These are phyloP conservation scores for Termitomyces bulborhizus DNA, from an alignment of 768 basidiomycete genomes.

Conservation along the genomic window DNA sequence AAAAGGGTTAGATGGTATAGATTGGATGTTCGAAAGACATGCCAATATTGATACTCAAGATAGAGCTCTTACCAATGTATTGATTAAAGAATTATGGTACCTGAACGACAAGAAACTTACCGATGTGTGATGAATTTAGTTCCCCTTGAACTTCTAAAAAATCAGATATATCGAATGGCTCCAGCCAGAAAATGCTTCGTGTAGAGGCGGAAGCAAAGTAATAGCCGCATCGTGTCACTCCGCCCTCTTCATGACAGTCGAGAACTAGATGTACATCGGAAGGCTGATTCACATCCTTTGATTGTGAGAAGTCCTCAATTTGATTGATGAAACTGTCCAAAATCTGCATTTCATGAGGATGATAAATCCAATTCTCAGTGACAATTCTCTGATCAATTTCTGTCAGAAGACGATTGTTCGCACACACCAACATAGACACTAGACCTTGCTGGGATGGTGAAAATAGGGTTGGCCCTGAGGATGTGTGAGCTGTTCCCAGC, in stretches of 20 bases:
- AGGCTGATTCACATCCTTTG: neutral
- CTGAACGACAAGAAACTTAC: neutral
- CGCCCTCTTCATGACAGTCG: neutral
- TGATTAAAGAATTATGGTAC: neutral
- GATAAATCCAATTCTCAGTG: conserved; percentile 6
- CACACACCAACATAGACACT: neutral
- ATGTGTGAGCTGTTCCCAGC: too few relatives aligned
- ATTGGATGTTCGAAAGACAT: neutral
- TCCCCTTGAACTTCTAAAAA: too few relatives aligned
- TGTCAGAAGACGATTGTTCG: neutral
- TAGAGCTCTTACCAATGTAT: neutral
- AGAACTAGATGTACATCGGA: conserved; percentile 4
- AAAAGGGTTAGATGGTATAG: neutral
- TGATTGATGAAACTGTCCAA: neutral
- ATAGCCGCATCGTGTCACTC: conserved; percentile 1
- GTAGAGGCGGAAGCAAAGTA: conserved; percentile 2
- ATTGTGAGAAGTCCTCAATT: neutral
- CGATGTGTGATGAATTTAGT: neutral
- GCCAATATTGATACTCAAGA: conserved; percentile 7
- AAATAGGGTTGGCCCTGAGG: neutral
- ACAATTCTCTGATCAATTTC: neutral
- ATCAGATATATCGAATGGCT: neutral
- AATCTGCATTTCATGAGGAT: neutral
- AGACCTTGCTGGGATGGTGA: neutral
- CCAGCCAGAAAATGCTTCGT: conserved; percentile 2